Conservation (phyloP, 805 yeast species). For the Kodamaea jinghongensis region DNA sequence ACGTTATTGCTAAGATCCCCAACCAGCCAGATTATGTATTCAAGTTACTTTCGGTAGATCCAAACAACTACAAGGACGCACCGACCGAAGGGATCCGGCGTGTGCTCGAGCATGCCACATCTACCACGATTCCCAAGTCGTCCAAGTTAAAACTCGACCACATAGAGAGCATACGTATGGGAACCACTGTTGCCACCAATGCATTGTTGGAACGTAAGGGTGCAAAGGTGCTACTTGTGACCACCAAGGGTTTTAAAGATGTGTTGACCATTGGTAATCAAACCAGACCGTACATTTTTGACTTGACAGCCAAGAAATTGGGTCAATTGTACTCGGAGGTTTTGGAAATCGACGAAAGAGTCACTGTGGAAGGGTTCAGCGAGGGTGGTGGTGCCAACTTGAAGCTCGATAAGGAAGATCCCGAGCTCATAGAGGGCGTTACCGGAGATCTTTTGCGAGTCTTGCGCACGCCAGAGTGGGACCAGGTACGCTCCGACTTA, state of each 20-base stretch:
- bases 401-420: not conserved
- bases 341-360: constrained; percentile 85
- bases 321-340: constrained; percentile 72
- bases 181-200: constrained; percentile 95
- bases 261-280: constrained; percentile 85
- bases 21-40: constrained; percentile 61
- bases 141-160: constrained; percentile 53
- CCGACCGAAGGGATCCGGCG: constrained; percentile 90
- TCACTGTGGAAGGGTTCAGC: constrained; percentile 68
- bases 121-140: constrained; percentile 55
- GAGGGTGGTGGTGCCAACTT: constrained; percentile 59
- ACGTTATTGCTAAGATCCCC: constrained; percentile 51
- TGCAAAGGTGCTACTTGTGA: constrained; percentile 77
- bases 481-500: constrained; percentile 22
- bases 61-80: constrained; percentile 83
- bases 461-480: constrained; percentile 30
- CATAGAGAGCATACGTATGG: constrained; percentile 76
- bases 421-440: constrained; percentile 27
- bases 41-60: constrained; percentile 85
- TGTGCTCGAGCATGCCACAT: constrained; percentile 60
- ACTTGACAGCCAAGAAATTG: constrained; percentile 70
- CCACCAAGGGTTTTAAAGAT: constrained; percentile 88
- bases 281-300: constrained; percentile 86
- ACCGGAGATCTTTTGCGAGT: constrained; percentile 35
- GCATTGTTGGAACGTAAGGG: constrained; percentile 93